phyloP scores from a whole-genome alignment of 164 flowering plant genomes.

The Buxus sempervirens region DNA sequence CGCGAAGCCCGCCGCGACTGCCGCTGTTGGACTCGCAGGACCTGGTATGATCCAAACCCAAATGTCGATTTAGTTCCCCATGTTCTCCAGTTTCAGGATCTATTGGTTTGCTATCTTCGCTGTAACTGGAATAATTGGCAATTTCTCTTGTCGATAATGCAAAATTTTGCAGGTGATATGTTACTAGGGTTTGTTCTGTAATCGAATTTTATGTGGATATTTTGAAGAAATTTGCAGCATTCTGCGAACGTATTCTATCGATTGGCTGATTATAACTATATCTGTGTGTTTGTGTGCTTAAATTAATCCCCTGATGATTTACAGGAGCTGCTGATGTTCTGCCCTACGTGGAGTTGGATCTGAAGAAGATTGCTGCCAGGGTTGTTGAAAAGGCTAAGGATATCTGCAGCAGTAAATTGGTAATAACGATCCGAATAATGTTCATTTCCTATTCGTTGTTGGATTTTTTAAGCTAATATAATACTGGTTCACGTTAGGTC shows the following conservation, averaged over 20 bases:
- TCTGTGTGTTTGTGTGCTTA: too few relatives aligned
- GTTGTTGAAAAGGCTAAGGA: conserved; percentile 27
- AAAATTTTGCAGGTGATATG: too few relatives aligned
- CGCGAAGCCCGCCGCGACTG: conserved; percentile 55
- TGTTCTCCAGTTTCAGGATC: not conserved
- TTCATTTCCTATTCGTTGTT: too few relatives aligned
- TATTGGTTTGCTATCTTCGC: not conserved
- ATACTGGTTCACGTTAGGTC: too few relatives aligned
- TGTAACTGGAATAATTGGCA: too few relatives aligned
- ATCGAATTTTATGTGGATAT: too few relatives aligned
- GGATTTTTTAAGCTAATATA: too few relatives aligned
- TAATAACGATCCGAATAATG: conserved; percentile 8
- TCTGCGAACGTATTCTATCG: too few relatives aligned
- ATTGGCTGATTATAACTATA: too few relatives aligned
- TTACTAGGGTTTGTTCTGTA: too few relatives aligned
- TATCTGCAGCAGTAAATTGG: conserved; percentile 26
- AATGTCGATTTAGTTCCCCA: not conserved
- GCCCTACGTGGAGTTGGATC: conserved; percentile 25
- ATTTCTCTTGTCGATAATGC: too few relatives aligned
- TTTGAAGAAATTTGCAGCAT: too few relatives aligned
- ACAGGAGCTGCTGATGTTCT: conserved; percentile 16
- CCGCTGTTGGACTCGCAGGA: conserved; percentile 59
- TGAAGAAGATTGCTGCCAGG: conserved; percentile 29
- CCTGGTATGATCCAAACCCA: conserved; percentile 38
- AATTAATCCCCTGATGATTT: not conserved